Base-by-base conservation (phyloP, 352 stramenopile species). In the Globisporangium carolinianum region DNA sequence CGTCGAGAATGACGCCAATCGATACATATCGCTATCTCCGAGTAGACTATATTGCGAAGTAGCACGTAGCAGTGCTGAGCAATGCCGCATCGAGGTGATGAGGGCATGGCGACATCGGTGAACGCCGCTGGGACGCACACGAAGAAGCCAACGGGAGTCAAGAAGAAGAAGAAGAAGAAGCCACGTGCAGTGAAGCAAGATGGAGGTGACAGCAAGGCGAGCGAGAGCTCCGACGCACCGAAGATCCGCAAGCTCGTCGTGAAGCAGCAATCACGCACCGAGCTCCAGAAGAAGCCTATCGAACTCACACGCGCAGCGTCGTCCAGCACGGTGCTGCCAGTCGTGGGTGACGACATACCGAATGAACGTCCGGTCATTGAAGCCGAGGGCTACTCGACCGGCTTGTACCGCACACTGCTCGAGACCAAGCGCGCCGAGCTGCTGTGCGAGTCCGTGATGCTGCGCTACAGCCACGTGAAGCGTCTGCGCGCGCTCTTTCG, bases 401-500 rank as follows among this genome's bases (percentile, higher is more conserved):
- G 75, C 0, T 57, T 67, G n/a, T 89, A 82, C 41, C 62, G 66
- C 0, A 47, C 82, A 0, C 57, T 89, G 39, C 65, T 89, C 36
- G 70, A 86, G 39, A 85, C 72, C 15, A 73, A 68, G 35, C 58
- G 55, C 10, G 73, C 68, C 2, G 79, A 87, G 51, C 67, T 68
- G 38, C 57, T 87, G n/a, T 89, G 79, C 47, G 61, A 66, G 10
- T 84, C 76, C 0, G 64, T 87, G 17, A 67, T 54, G 5, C 73
- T 89, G 37, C 55, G 62, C 41, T 78, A 75, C 17, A 61, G 60
- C 35, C 62, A 89, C 17, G 57, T 89, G 15, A 57, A 62, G 2
- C 52, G 61, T 47, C 61, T 89, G 24, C 53, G 56, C 3, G 58
- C 58, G 9, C 51, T 79, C 6, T 89, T 87, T 53, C 53, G 58